Base-by-base conservation (phyloP, 257 asterid species). In the Schizonepeta tenuifolia region DNA sequence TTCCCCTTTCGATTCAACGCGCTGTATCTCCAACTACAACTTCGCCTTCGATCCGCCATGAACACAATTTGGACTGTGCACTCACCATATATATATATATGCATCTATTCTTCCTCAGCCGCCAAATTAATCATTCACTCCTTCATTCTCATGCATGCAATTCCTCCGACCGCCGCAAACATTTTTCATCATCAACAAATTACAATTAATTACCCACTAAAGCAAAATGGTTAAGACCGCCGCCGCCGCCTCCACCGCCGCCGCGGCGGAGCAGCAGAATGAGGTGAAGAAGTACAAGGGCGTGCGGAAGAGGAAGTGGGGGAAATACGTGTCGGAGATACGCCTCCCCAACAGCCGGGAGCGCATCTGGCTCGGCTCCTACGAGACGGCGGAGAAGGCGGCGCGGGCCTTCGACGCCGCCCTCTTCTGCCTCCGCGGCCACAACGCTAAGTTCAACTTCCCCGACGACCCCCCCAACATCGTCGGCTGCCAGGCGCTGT, bases 371-470 rank as follows among this genome's bases (percentile, higher is more conserved):
- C 75, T 88, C 63, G 95, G 95, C 33, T 84, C 95, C 43, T 86
- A 81, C 67, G 80, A 83, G 79, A 75, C 92, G 55, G 83, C 91
- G 0, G 85, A 86, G 80, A 84, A 77, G 69, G 95, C 91, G 4
- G 95, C 95, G 0, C 43, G 91, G 6, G 95, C 95, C 5, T 86
- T 86, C 71, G 95, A 86, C 66, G 90, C 85, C 18, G 90, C 93
- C 63, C 18, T 65, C 22, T 79, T 77, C 82, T 86, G 92, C 81
- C 88, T 88, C 57, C 89, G 92, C 7, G 90, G 89, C 26, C 81
- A 72, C 56, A 50, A 49, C 65, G 86, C 85, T 10, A 81, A 76
- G 67, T 80, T 88, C 79, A 86, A 86, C 55, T 84, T 88, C 72
- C 83, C 88, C 5, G 69, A 76, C 2, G 77, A 79, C 5, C 88